A percentile compares a stretch with the other conserved stretches of the same genome.
Evolutionary conservation across 23 red algal species (phyloP).

Genomic region (Cyanidiococcus yangmingshanensis): DNA sequence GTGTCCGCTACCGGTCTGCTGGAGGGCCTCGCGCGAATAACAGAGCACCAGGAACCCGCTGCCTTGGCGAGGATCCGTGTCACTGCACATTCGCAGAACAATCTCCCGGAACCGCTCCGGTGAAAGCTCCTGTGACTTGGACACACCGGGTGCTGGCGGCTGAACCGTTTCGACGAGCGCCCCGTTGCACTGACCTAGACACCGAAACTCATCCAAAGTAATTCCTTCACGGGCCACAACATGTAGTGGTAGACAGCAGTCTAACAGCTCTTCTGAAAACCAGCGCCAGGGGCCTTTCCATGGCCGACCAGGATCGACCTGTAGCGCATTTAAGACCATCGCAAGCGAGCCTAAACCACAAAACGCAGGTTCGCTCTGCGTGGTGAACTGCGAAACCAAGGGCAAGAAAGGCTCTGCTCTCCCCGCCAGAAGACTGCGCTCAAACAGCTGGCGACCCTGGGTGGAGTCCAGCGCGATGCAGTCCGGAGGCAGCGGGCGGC

Average conservation of each 20-base stretch:
- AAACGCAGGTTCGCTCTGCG: slow-evolving; percentile 55
- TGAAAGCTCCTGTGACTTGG: neutral
- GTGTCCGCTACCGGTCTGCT: slow-evolving; percentile 64
- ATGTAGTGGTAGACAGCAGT: slow-evolving; percentile 56
- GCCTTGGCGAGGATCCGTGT: neutral
- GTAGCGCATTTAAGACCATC: slow-evolving; percentile 52
- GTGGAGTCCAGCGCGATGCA: slow-evolving; percentile 25
- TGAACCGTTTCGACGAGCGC: neutral
- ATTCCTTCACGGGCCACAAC: slow-evolving; percentile 34
- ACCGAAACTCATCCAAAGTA: slow-evolving; percentile 45
- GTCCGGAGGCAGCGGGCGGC: slow-evolving; percentile 31
- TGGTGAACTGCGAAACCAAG: slow-evolving; percentile 36
- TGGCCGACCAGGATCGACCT: slow-evolving; percentile 52
- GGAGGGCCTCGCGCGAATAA: slow-evolving; percentile 36
- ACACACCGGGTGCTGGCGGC: slow-evolving; percentile 3
- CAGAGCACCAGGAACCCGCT: slow-evolving; percentile 39
- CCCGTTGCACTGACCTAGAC: slow-evolving; percentile 53
- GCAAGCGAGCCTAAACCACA: slow-evolving; percentile 55
- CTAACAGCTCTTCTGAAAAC: slow-evolving; percentile 50
- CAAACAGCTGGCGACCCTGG: slow-evolving; percentile 30
- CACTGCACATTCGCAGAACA: neutral
- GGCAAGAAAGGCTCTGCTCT: slow-evolving; percentile 51
- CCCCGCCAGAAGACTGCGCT: slow-evolving; percentile 18
- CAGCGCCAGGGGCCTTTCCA: slow-evolving; percentile 77
- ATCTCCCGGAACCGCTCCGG: neutral